phyloP scores from a whole-genome alignment of 768 basidiomycete species.

The Auricularia cornea region DNA sequence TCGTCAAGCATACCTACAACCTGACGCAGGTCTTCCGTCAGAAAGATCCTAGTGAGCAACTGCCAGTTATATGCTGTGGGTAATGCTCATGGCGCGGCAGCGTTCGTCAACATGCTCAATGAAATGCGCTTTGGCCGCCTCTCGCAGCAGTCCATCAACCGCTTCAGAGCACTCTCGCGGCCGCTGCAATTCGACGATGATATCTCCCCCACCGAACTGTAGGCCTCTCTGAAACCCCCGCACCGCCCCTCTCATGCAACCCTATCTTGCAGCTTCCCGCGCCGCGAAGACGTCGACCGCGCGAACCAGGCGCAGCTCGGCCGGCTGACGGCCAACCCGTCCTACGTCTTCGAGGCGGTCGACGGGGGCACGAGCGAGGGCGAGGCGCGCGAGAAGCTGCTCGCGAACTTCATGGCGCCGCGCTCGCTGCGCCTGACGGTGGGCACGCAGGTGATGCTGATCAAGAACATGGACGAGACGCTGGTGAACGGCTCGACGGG shows the following conservation, averaged over 20 bases:
- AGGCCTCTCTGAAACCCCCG: too few relatives aligned
- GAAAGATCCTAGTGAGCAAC: slow-evolving; percentile 25
- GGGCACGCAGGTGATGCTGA: slow-evolving; percentile 31
- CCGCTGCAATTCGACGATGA: slow-evolving; percentile 36
- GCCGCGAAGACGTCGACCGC: slow-evolving; percentile 26
- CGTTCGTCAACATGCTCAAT: slow-evolving; percentile 22
- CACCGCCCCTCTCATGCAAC: neutral
- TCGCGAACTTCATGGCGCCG: slow-evolving; percentile 25
- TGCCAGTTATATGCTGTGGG: neutral
- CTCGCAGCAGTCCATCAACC: slow-evolving; percentile 8
- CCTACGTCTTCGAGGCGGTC: slow-evolving; percentile 17
- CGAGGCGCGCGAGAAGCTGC: slow-evolving; percentile 19
- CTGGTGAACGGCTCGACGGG: slow-evolving; percentile 60
- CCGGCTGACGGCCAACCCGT: slow-evolving; percentile 28
- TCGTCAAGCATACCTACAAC: slow-evolving; percentile 35
- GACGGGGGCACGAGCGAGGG: slow-evolving; percentile 19
- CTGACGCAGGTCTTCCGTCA: slow-evolving; percentile 43
- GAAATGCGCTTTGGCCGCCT: slow-evolving; percentile 21
- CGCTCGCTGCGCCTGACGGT: slow-evolving; percentile 20
- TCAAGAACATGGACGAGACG: slow-evolving; percentile 22
- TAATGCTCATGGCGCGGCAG: neutral
- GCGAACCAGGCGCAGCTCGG: slow-evolving; percentile 23
- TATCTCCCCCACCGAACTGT: slow-evolving; percentile 87
- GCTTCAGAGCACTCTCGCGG: slow-evolving; percentile 13
- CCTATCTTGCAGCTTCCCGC: slow-evolving; percentile 13